phyloP scores from a whole-genome alignment of 805 yeast genomes.

The Monosporozyma servazzii region DNA sequence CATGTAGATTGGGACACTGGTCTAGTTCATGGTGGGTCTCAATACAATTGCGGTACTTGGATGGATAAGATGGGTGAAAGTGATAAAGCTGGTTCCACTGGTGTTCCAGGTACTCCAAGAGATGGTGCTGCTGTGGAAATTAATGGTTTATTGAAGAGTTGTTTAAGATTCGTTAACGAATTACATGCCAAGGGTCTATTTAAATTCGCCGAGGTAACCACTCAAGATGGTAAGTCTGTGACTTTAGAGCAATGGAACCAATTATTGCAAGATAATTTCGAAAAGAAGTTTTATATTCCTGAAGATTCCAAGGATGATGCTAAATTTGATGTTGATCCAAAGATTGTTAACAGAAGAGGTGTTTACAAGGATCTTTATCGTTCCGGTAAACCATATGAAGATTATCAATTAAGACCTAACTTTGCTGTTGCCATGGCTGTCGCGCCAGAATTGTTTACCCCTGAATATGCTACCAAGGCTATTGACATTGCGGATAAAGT shows the following conservation, averaged over 20 bases:
- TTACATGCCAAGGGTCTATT: conserved; percentile 48
- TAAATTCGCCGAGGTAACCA: conserved; percentile 46
- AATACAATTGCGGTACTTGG: conserved; percentile 95
- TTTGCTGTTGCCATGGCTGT: conserved; percentile 89
- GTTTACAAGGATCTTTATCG: conserved; percentile 81
- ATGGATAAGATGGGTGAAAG: conserved; percentile 99
- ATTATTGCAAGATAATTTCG: conserved; percentile 64
- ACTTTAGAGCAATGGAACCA: conserved; percentile 63
- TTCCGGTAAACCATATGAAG: conserved; percentile 84
- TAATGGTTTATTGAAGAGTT: conserved; percentile 77
- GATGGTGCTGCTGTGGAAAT: conserved; percentile 96
- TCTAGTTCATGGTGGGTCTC: conserved; percentile 82
- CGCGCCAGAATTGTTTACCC: conserved; percentile 83
- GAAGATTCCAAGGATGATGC: conserved; percentile 49
- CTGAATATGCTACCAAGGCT: conserved; percentile 52
- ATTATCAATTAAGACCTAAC: conserved; percentile 87
- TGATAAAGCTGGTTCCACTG: conserved; percentile 67
- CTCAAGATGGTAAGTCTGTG: conserved; percentile 48
- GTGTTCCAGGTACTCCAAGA: conserved; percentile 96
- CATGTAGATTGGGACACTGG: conserved; percentile 86
- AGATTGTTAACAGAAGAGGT: conserved; percentile 78
- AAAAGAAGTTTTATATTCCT: conserved; percentile 72
- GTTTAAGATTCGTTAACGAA: conserved; percentile 67
- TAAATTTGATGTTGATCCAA: conserved; percentile 50
- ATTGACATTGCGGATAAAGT: conserved; percentile 60